Conservation (phyloP, 805 yeast genomes). For the Metschnikowia anglica region DNA sequence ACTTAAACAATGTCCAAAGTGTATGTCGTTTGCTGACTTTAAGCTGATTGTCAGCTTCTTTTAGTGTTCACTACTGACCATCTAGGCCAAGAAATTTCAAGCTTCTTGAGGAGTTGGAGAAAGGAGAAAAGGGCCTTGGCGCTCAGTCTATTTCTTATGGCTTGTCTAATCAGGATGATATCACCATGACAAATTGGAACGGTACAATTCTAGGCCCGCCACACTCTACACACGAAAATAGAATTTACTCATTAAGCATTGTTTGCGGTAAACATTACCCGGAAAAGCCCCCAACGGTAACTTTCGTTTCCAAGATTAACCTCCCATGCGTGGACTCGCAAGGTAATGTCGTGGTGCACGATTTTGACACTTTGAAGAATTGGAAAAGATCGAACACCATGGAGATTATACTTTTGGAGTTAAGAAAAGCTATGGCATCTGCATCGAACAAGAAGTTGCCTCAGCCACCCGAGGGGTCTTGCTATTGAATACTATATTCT, state of each 20-base stretch:
- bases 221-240: conserved; percentile 80
- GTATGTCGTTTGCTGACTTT: too few relatives aligned
- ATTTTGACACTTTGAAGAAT: conserved; percentile 66
- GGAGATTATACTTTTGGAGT: conserved; percentile 87
- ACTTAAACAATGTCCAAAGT: conserved; percentile 42
- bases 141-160: conserved; percentile 98
- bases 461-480: conserved; percentile 90
- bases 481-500: conserved; percentile 38
- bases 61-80: conserved; percentile 16
- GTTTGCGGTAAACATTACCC: conserved; percentile 87
- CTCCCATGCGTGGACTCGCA: conserved; percentile 82
- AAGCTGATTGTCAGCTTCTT: too few relatives aligned
- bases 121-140: conserved; percentile 96
- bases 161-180: conserved; percentile 83
- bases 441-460: conserved; percentile 77
- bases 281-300: conserved; percentile 80
- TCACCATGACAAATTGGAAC: conserved; percentile 93
- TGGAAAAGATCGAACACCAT: conserved; percentile 93
- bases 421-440: conserved; percentile 82
- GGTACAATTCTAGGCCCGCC: conserved; percentile 99
- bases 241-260: conserved; percentile 82
- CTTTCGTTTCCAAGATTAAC: conserved; percentile 79
- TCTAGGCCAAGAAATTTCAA: conserved; percentile 88
- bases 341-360: conserved; percentile 47
- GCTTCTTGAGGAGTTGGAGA: conserved; percentile 91